phyloP scores from a whole-genome alignment of 1,284 basidiomycete species.

The Trametes versicolor region DNA sequence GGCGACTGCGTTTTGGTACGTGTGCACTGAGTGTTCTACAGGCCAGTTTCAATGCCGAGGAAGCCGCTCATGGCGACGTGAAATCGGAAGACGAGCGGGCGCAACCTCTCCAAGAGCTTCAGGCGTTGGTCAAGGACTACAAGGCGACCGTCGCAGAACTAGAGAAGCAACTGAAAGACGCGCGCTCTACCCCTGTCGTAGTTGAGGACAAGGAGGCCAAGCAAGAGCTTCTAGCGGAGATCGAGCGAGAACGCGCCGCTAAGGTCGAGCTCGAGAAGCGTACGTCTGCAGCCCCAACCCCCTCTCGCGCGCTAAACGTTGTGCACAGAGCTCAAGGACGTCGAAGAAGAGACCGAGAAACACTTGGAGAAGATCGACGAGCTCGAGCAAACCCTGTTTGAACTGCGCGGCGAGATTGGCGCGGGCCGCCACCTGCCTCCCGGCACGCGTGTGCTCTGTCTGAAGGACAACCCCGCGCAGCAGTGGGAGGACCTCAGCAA shows the following conservation, averaged over 20 bases:
- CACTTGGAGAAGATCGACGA: slow-evolving; percentile 65
- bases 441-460: slow-evolving; percentile 72
- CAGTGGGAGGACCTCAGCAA: slow-evolving; percentile 76
- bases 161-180: slow-evolving; percentile 52
- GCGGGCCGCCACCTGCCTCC: slow-evolving; percentile 82
- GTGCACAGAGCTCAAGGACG: slow-evolving; percentile 54
- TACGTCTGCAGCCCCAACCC: slow-evolving; percentile 37
- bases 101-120: slow-evolving; percentile 64
- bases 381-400: slow-evolving; percentile 78
- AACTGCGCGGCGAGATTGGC: slow-evolving; percentile 78
- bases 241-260: slow-evolving; percentile 52
- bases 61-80: slow-evolving; percentile 45
- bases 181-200: slow-evolving; percentile 47
- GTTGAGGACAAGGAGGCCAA: slow-evolving; percentile 43
- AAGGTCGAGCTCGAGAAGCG: slow-evolving; percentile 56
- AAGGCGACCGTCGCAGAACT: slow-evolving; percentile 58
- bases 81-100: slow-evolving; percentile 49
- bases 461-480: slow-evolving; percentile 80
- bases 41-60: slow-evolving; percentile 71
- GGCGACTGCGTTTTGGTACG: background rate
- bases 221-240: slow-evolving; percentile 52
- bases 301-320: slow-evolving; percentile 1
- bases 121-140: slow-evolving; percentile 63
- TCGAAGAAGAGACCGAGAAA: slow-evolving; percentile 47
- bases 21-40: slow-evolving; percentile 36